Evolutionary conservation across 2,329 filamentous ascomycete genomes (phyloP).

Genomic region (Colletotrichum coccodes): DNA sequence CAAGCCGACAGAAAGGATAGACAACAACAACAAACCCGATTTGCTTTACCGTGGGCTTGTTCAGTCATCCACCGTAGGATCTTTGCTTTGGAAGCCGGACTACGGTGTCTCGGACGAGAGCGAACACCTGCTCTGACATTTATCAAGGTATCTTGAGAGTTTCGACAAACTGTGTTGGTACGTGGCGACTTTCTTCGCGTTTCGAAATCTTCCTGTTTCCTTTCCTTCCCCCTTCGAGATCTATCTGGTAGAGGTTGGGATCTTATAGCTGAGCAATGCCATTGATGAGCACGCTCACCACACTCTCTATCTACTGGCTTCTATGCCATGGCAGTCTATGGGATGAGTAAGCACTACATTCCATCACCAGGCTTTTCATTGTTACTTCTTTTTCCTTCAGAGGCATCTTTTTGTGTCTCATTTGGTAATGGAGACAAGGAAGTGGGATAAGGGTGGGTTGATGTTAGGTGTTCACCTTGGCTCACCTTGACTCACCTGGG

Average conservation of each 20-base stretch:
- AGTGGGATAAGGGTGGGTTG: background rate
- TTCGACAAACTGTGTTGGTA: background rate
- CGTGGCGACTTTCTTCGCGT: background rate
- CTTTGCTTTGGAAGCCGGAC: background rate
- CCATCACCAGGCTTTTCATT: background rate
- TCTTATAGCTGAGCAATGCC: background rate
- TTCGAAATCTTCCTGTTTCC: no score
- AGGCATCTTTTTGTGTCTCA: background rate
- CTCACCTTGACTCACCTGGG: slow-evolving; percentile 9
- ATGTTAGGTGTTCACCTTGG: background rate
- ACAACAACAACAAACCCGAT: background rate
- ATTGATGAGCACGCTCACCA: background rate
- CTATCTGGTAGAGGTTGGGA: background rate
- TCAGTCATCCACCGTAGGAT: no score
- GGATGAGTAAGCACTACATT: background rate
- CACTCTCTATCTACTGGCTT: background rate
- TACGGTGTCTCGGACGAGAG: background rate
- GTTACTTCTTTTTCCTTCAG: background rate
- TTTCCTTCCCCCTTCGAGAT: no score
- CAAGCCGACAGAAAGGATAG: background rate
- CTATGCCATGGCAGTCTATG: background rate
- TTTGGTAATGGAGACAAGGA: background rate
- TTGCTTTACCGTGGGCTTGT: background rate
- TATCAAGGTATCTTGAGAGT: background rate
- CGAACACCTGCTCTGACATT: background rate